Evolutionary conservation across 2,329 filamentous ascomycete species (phyloP), one percentile per base, ranked within the genome.

Genomic region (Beauveria australis): DNA sequence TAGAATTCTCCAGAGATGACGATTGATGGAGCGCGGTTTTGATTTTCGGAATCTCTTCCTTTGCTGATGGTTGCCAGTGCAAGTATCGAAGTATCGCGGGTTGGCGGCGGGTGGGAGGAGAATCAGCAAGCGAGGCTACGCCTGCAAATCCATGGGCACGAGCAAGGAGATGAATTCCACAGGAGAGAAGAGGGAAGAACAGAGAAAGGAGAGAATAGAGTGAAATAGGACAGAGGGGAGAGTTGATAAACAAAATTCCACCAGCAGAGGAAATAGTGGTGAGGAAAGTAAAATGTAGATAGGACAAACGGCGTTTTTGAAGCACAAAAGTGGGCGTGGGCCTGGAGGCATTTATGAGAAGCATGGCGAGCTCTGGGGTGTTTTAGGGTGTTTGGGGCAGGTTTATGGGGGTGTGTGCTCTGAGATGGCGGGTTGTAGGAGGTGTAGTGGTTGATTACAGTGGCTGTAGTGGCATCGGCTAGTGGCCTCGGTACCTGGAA

Each of bases 251-350:
- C 41, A 46, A 53, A 59, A 59, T 37, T 52, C 56, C 56, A 52
- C 56, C 47, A 58, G 55, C 19, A 53, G 41, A n/a, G 18, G 26
- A 60, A 52, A 44, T 12, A 48, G 22, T 60, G 51, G 30, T 24
- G 33, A 43, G 56, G 37, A 52, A 46, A 51, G 26, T 41, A 57
- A 28, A 24, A 9, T 54, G 33, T 44, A 53, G 41, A 53, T 59
- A 47, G 57, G 57, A 59, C 49, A 53, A 59, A 53, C 49, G 57
- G 49, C 57, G 48, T 26, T 33, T 53, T 37, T 14, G 33, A 46
- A 48, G 53, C 12, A 53, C n/a, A 56, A 61, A 61, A 56, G 59
- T 51, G 59, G 59, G 53, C 16, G 59, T 52, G 59, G 59, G 53
- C 53, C 16, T 40, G 53, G 59, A 44, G 59, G 53, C 59, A 56